These are phyloP conservation scores for Glaciozyma martinii DNA, from an alignment of 768 basidiomycete species.

Conservation along the genomic window DNA sequence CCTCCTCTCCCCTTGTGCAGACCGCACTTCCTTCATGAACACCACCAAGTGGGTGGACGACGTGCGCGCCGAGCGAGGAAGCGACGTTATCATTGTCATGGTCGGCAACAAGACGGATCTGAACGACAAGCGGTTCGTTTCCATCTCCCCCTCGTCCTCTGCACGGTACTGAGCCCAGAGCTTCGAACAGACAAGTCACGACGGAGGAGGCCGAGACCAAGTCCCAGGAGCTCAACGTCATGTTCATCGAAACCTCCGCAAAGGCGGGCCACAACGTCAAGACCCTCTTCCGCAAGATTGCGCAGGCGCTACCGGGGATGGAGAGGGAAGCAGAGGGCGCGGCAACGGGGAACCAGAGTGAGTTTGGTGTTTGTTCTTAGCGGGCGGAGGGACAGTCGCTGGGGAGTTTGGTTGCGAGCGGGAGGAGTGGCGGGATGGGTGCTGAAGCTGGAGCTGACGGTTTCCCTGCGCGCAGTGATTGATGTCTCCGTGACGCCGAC, in stretches of 20 bases:
- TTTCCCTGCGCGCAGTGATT: slow-evolving; percentile 29
- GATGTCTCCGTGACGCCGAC: slow-evolving; percentile 33
- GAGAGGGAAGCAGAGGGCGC: slow-evolving; percentile 56
- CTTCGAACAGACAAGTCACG: slow-evolving; percentile 78
- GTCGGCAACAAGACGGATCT: slow-evolving; percentile 99
- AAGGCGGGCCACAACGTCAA: slow-evolving; percentile 99
- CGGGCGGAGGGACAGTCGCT: background rate
- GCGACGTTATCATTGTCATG: slow-evolving; percentile 94
- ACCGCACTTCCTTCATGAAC: slow-evolving; percentile 94
- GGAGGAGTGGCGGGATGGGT: background rate
- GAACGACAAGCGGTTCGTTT: slow-evolving; percentile 85
- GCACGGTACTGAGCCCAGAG: background rate
- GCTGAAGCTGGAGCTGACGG: background rate
- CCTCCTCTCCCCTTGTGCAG: slow-evolving; percentile 43
- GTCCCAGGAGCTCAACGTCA: slow-evolving; percentile 78
- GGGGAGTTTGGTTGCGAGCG: no score
- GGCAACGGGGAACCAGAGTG: slow-evolving; percentile 41
- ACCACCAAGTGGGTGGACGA: slow-evolving; percentile 99
- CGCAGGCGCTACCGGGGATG: slow-evolving; percentile 93
- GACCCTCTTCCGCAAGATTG: slow-evolving; percentile 97
- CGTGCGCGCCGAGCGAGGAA: slow-evolving; percentile 90
- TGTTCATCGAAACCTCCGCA: slow-evolving; percentile 99
- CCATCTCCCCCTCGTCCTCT: background rate
- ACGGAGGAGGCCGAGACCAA: slow-evolving; percentile 91
- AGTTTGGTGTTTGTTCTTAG: slow-evolving; percentile 21